Evolutionary conservation across 345 rosid species (phyloP), one percentile per base, ranked within the genome.

Genomic region (Eucalyptus microcorys): DNA sequence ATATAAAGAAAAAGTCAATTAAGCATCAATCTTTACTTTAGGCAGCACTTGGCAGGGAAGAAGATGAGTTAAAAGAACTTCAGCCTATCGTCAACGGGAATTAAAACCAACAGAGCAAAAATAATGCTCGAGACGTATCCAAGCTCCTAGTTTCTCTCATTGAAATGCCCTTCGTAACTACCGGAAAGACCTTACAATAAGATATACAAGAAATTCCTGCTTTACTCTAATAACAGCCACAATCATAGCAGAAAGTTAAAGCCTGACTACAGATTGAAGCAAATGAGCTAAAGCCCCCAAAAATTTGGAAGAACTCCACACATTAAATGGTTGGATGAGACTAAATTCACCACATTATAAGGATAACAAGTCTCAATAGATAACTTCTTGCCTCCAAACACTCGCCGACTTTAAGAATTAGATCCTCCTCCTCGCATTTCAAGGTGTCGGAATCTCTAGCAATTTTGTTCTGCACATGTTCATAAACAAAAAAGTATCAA

Each of bases 331-430:
- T 37, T 37, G 83, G 76, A 49, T 27, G 87, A 87, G 43, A 49
- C 53, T 37, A 13, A 37, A 86, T 49, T 50, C 19, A 42, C 3
- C 49, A 48, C 59, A 87, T 42, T 45, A 32, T 30, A 43, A 68
- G 47, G 52, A 40, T 2, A 84, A 84, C 26, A 86, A 85, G 16
- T 32, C 34, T 13, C 79, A 59, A 88, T 49, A 55, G 27, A 7
- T 49, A 80, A 86, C 71, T 87, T 89, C 98, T 94, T 95, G 94
- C 99, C 98, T 98, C 96, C 88, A 98, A 95, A 94, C 96, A 95
- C 91, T 96, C 97, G 91, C 95, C 99, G 88, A 95, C 98, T 98
- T 96, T 98, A 87, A 96, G 93, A 91, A 98, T 95, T 76, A 98
- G 86, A 90, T 97, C 96, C 79, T 95, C 98, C 87, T 94, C 98